phyloP scores from a whole-genome alignment of 192 early-diverging fungal species.

The Backusella circina region DNA sequence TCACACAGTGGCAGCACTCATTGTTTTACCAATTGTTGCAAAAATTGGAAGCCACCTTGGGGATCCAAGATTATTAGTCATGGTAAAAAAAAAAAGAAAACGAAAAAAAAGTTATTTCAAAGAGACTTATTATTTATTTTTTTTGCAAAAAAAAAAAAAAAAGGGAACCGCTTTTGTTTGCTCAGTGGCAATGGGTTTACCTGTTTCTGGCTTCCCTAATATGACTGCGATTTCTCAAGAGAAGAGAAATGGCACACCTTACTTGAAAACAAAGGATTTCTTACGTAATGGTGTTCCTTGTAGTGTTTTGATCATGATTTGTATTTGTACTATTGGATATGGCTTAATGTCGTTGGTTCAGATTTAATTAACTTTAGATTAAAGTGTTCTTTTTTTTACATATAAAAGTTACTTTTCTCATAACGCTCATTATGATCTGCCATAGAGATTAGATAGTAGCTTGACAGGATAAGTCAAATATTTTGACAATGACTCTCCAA shows the following conservation, averaged over 20 bases:
- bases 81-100: conserved; percentile 39
- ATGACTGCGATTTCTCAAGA: conserved; percentile 96
- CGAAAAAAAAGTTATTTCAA: conserved; percentile 12
- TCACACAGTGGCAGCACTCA: conserved; percentile 93
- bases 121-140: neutral
- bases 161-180: conserved; percentile 76
- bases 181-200: conserved; percentile 87
- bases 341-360: conserved; percentile 48
- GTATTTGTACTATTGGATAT: conserved; percentile 78
- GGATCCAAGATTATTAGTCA: conserved; percentile 77
- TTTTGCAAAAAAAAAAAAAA: conserved; percentile 19
- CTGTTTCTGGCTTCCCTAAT: conserved; percentile 94
- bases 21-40: conserved; percentile 90
- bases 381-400: neutral
- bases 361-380: neutral
- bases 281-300: conserved; percentile 75
- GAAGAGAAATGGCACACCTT: conserved; percentile 79
- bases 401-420: neutral
- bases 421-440: neutral
- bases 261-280: conserved; percentile 81
- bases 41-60: conserved; percentile 76
- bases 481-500: neutral
- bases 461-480: neutral
- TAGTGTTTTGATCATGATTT: conserved; percentile 67
- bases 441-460: neutral